Evolutionary conservation across 331 rosid species (phyloP), one percentile per base, ranked within the genome.

Genomic region (Spiraea crenata): DNA sequence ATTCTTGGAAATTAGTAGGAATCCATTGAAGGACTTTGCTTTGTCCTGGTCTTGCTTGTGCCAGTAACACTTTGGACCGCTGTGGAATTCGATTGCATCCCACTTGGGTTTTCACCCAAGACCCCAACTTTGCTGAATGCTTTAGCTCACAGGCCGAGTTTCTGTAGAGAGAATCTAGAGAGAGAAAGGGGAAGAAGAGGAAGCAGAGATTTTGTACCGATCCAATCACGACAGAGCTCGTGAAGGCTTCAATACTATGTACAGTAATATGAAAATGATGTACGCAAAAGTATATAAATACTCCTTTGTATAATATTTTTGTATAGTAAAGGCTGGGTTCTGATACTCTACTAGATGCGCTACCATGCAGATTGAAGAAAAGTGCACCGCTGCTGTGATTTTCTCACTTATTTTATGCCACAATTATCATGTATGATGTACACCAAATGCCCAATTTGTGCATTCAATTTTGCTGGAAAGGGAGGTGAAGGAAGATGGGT

Each of bases 151-250:
- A 64, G n/a, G 67, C 5, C 14, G 56, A 68, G 65, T 35, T 37
- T 54, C 19, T 5, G 7, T 71, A 51, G 39, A 63, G 45, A 52
- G 4, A 41, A 1, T 17, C 34, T 9, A 69, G 19, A 15, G 62
- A 68, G 71, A 54, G 72, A 25, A 16, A 9, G 74, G 47, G n/a
- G n/a, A n/a, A n/a, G n/a, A 37, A 71, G 38, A 51, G 3, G 16
- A 42, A 58, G 66, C 31, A 25, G 70, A 62, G 79, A 74, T 66
- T 82, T 79, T 84, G 86, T 86, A 80, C 85, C 81, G 90, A 87
- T 90, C 86, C 81, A 83, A 85, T 85, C 89, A 76, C 76, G 79
- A 75, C 81, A 77, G 74, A n/a, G 64, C 75, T 70, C 79, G 60
- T 73, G 83, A 82, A 76, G 61, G 48, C 52, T 10, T 65, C 59